A percentile compares a stretch with the other conserved stretches of the same genome.
Evolutionary conservation across 2,329 filamentous ascomycete genomes (phyloP).

Genomic region (Fusarium lyarnte): DNA sequence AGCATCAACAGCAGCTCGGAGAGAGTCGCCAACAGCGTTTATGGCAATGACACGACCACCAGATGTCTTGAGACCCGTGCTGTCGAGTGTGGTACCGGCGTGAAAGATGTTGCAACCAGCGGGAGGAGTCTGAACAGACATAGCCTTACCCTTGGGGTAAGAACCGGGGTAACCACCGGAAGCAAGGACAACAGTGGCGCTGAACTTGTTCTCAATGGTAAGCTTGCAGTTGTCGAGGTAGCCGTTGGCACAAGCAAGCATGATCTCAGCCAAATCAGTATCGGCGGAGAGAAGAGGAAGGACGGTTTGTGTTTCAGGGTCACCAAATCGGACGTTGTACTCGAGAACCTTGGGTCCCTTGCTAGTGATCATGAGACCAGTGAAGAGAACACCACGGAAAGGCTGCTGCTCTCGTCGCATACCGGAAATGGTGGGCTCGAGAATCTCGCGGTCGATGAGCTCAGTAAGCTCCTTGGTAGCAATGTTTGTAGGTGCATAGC

Average conservation of each 20-base stretch:
- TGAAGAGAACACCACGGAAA: slow-evolving; percentile 82
- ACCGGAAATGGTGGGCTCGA: slow-evolving; percentile 89
- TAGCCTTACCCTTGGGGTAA: slow-evolving; percentile 81
- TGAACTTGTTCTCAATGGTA: slow-evolving; percentile 74
- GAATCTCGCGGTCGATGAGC: slow-evolving; percentile 79
- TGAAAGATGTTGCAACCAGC: slow-evolving; percentile 81
- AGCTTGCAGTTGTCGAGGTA: slow-evolving; percentile 76
- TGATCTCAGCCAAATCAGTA: slow-evolving; percentile 84
- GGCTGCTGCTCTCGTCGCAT: slow-evolving; percentile 83
- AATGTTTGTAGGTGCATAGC: slow-evolving; percentile 90
- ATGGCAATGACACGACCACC: slow-evolving; percentile 94
- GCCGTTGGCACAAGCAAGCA: slow-evolving; percentile 82
- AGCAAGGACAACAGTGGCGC: slow-evolving; percentile 92
- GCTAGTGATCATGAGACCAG: slow-evolving; percentile 92
- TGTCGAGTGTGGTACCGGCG: slow-evolving; percentile 79
- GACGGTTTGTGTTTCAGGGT: slow-evolving; percentile 87
- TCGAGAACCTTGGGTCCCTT: slow-evolving; percentile 82
- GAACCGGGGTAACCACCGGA: slow-evolving; percentile 89
- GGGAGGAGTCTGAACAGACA: slow-evolving; percentile 58
- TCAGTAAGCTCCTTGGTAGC: slow-evolving; percentile 79
- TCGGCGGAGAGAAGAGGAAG: slow-evolving; percentile 78
- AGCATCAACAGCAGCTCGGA: slow-evolving; percentile 84
- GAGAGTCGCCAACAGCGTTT: slow-evolving; percentile 76
- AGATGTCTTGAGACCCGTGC: slow-evolving; percentile 74
- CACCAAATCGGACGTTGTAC: slow-evolving; percentile 91